phyloP scores from a whole-genome alignment of 164 flowering plant species.

The Chimonanthus praecox region DNA sequence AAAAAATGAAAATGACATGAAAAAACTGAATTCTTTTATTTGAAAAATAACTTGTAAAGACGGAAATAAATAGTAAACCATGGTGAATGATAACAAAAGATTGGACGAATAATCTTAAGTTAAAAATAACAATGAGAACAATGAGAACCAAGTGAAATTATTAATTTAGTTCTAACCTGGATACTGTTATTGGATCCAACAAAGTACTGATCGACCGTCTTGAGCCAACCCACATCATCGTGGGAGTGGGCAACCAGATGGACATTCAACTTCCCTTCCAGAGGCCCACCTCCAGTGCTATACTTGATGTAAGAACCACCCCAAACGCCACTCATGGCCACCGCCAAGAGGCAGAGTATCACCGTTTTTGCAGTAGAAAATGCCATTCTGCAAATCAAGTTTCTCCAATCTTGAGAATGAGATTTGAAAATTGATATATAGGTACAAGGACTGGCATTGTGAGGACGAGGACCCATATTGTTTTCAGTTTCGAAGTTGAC shows the following conservation, averaged over 20 bases:
- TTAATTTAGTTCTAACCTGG: conserved; percentile 31
- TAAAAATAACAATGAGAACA: no score
- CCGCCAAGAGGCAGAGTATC: background rate
- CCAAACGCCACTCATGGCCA: background rate
- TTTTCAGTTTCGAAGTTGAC: background rate
- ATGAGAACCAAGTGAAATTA: no score
- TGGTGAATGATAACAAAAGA: no score
- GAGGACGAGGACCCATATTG: background rate
- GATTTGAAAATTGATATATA: background rate
- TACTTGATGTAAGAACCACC: conserved; percentile 21
- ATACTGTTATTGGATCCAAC: conserved; percentile 81
- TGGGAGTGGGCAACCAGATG: conserved; percentile 88
- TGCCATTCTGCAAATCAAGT: background rate
- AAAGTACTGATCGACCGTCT: conserved; percentile 89
- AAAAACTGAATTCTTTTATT: no score
- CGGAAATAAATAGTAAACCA: no score
- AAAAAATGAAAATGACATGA: no score
- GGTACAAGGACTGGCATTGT: background rate
- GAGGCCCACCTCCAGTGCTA: conserved; percentile 45
- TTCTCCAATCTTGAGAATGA: background rate
- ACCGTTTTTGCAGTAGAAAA: background rate
- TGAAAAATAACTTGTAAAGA: no score
- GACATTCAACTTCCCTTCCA: conserved; percentile 65
- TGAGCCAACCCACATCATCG: conserved; percentile 92
- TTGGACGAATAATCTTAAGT: no score